Evolutionary conservation across 768 basidiomycete genomes (phyloP).

Genomic region (Mycena venus): DNA sequence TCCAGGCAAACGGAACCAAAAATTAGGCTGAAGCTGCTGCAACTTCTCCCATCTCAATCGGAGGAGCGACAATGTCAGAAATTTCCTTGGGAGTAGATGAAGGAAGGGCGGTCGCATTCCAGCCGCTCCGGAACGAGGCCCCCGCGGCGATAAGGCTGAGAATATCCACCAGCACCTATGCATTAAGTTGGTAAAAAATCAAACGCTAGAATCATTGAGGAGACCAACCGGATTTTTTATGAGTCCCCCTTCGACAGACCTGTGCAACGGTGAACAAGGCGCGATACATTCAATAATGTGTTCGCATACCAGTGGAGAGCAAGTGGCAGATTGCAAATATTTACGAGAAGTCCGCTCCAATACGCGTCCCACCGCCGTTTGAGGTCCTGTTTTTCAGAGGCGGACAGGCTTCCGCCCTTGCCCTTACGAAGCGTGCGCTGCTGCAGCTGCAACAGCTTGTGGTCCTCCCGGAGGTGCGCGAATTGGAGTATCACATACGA

Average conservation of each 20-base stretch:
- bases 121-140: slow-evolving; percentile 28
- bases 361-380: slow-evolving; percentile 73
- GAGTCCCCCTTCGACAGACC: slow-evolving; percentile 79
- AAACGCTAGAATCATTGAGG: neutral
- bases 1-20: neutral
- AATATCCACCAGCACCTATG: slow-evolving; percentile 56
- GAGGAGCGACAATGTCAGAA: slow-evolving; percentile 21
- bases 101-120: slow-evolving; percentile 26
- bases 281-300: neutral
- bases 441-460: slow-evolving; percentile 66
- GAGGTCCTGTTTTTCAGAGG: slow-evolving; percentile 69
- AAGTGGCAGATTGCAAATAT: slow-evolving; percentile 83
- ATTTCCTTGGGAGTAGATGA: slow-evolving; percentile 9
- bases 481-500: slow-evolving; percentile 84
- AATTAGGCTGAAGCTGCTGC: neutral
- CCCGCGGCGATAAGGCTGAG: slow-evolving; percentile 50
- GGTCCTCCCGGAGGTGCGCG: slow-evolving; percentile 78
- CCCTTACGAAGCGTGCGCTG: slow-evolving; percentile 70
- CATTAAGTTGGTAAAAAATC: slow-evolving; percentile 15
- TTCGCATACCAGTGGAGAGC: slow-evolving; percentile 83
- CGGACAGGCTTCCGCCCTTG: slow-evolving; percentile 62
- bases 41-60: slow-evolving; percentile 6
- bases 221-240: slow-evolving; percentile 74
- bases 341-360: slow-evolving; percentile 79
- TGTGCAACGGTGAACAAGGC: slow-evolving; percentile 37